Evolutionary conservation across 495 filamentous ascomycete species (phyloP), one percentile per base, ranked within the genome.

Genomic region (Talaromyces nanjingensis): DNA sequence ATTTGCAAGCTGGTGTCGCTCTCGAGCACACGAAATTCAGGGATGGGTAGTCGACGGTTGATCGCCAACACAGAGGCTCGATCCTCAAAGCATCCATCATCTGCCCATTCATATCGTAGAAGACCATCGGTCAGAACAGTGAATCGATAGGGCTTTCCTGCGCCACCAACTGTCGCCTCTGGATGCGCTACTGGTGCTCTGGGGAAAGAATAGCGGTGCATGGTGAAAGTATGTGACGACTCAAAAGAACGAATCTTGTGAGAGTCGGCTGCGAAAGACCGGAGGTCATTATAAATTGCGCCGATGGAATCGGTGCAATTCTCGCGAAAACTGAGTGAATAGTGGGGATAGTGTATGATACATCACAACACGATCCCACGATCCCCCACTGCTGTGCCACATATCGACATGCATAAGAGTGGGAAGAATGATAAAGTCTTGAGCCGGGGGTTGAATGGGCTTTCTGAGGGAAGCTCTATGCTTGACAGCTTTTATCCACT

Each of bases 31-130:
- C 71, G 70, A 67, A 79, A 86, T 20, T 77, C 66, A 0, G 84
- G 84, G 0, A 76, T 72, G 14, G 81, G 72, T 37, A 83, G 75
- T 2, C 70, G 37, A 8, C 84, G 76, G 63, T 82, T 78, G 57
- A 85, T 72, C 24, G 84, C 84, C 62, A 86, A 76, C n/a, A 77
- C 80, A 6, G 82, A 85, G 6, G 77, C 79, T 22, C 83, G 79
- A 69, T 87, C 83, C 67, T 87, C 84, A 64, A 87, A 87, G 6
- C 65, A 67, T 59, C 75, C 70, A 60, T 87, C 84, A 16, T 63
- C 68, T 1, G 84, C 83, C 81, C 82, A 87, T 72, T 87, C 84
- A 63, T 76, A 86, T 22, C 84, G 81, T 20, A 87, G 33, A 1
- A 86, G 68, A 18, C 76, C 69, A 25, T 82, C 77, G 3, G 77